Evolutionary conservation across 805 yeast species (phyloP).

Genomic region (Pichia occidentalis): DNA sequence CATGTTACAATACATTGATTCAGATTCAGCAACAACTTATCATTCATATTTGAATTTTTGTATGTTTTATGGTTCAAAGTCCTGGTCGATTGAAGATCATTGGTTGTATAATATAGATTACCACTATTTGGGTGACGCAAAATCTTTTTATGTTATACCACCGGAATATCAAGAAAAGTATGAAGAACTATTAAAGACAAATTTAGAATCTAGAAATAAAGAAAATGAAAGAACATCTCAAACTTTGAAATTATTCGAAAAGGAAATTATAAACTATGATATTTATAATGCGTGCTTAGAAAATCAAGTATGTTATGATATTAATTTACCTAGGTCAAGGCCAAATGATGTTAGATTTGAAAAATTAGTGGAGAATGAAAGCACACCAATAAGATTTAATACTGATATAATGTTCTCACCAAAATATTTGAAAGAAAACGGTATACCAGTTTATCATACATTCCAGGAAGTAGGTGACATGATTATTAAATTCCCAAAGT

Average conservation of each 20-base stretch:
- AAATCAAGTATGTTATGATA: constrained; percentile 18
- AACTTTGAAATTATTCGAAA: constrained; percentile 8
- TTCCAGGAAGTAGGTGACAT: constrained; percentile 60
- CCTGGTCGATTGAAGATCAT: constrained; percentile 60
- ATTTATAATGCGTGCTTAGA: constrained; percentile 19
- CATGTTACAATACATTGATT: constrained; percentile 39
- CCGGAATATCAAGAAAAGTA: constrained; percentile 47
- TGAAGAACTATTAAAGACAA: constrained; percentile 34
- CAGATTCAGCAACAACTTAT: constrained; percentile 37
- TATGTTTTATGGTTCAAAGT: constrained; percentile 46
- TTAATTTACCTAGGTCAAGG: constrained; percentile 20
- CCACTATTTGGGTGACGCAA: constrained; percentile 48
- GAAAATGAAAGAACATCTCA: constrained; percentile 8
- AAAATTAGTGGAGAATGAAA: constrained; percentile 20
- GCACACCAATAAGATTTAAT: constrained; percentile 24
- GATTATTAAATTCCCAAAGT: constrained; percentile 50
- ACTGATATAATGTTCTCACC: constrained; percentile 48
- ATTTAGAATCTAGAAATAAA: constrained; percentile 6
- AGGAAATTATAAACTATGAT: constrained; percentile 14
- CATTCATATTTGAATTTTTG: constrained; percentile 43
- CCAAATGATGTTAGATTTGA: constrained; percentile 28
- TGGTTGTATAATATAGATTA: constrained; percentile 48
- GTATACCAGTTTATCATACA: constrained; percentile 41
- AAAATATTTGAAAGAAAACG: constrained; percentile 36
- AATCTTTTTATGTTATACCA: constrained; percentile 58